phyloP scores from a whole-genome alignment of 2,329 filamentous ascomycete genomes.

The Sporothrix pseudoabietina region DNA sequence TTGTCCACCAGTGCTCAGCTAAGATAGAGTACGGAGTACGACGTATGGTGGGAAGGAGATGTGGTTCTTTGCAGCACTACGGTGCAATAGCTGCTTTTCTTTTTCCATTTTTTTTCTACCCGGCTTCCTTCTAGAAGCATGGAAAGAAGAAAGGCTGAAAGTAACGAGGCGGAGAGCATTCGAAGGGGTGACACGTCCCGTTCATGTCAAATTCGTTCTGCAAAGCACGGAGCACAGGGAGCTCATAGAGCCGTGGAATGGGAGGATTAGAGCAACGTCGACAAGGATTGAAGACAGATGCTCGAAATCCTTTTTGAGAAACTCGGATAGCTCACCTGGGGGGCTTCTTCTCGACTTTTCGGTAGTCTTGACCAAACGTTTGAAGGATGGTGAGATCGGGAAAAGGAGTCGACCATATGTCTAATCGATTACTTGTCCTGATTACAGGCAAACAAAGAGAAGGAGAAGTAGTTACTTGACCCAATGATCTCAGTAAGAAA shows the following conservation, averaged over 20 bases:
- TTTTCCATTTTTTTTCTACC: background rate
- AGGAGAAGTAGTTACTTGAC: background rate
- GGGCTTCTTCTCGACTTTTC: background rate
- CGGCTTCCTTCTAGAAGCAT: conserved; percentile 15
- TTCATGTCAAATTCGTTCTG: background rate
- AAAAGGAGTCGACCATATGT: background rate
- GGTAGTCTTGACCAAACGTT: background rate
- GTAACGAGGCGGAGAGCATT: background rate
- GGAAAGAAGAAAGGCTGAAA: conserved; percentile 3
- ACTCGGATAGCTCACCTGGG: background rate
- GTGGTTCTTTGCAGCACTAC: background rate
- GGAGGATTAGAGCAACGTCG: background rate
- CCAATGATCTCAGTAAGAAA: background rate
- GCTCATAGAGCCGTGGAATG: background rate
- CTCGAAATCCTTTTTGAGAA: conserved; percentile 6
- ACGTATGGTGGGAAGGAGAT: background rate
- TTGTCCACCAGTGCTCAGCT: background rate
- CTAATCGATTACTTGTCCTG: background rate
- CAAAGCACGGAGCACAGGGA: conserved; percentile 5
- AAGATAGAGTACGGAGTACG: background rate
- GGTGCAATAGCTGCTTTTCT: background rate
- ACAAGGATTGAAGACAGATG: background rate
- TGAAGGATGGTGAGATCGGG: background rate
- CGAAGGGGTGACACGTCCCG: background rate
- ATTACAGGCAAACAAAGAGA: background rate